These are phyloP conservation scores for Trichoderma citrinoviride DNA, from an alignment of 2,329 filamentous ascomycete species.

Conservation along the genomic window DNA sequence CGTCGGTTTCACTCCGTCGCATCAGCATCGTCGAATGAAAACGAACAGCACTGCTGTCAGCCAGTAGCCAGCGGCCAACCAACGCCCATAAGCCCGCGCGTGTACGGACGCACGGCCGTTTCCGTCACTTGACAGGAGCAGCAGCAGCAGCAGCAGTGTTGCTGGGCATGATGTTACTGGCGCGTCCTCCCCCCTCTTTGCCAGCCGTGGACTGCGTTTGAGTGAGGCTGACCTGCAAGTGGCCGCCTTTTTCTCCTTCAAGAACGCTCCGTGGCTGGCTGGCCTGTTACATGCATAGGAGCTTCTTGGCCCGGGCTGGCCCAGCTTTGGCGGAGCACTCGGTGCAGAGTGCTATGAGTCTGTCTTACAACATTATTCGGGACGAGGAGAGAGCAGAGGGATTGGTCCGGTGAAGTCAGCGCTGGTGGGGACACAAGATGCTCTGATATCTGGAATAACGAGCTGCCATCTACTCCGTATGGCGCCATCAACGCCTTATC, in stretches of 20 bases:
- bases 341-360: not conserved
- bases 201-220: not conserved
- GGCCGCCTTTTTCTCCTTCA: not conserved
- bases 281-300: conserved; percentile 13
- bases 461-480: not conserved
- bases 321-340: not conserved
- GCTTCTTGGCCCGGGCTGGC: not conserved
- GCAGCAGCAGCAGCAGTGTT: not conserved
- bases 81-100: conserved; percentile 1
- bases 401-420: not conserved
- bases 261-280: conserved; percentile 16
- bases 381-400: not conserved
- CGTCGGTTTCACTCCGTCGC: not conserved
- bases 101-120: not conserved
- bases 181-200: not conserved
- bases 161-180: not conserved
- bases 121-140: not conserved
- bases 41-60: not conserved
- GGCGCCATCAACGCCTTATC: conserved; percentile 2
- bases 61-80: not conserved
- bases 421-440: not conserved
- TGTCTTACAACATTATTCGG: not conserved
- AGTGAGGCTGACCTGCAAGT: conserved; percentile 11
- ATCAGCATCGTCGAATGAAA: not conserved
- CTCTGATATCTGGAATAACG: not conserved